Conservation (phyloP, 1,284 basidiomycete species). For the Leccinum ponderosum region DNA sequence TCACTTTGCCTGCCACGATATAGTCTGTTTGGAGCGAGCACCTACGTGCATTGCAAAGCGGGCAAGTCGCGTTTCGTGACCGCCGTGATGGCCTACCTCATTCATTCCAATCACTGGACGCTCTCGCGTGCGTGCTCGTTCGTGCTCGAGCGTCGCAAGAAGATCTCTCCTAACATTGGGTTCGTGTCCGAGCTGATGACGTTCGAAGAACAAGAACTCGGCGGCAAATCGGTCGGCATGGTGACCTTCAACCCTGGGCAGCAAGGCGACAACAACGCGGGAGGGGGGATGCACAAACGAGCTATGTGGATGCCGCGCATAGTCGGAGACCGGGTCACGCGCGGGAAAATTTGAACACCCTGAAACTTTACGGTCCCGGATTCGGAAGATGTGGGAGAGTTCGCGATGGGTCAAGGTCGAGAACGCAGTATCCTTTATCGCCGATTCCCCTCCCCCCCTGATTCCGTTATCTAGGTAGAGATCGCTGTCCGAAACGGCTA, state of each 20-base stretch:
- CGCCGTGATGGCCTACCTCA: constrained; percentile 95
- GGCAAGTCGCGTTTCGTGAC: constrained; percentile 97
- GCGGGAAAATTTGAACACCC: constrained; percentile 70
- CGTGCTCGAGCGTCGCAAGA: constrained; percentile 86
- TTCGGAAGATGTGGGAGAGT: too few species aligned
- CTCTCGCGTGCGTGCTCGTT: constrained; percentile 88
- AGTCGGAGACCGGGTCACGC: constrained; percentile 56
- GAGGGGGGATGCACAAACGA: constrained; percentile 25
- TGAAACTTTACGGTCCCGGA: constrained; percentile 26
- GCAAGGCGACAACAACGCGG: constrained; percentile 17
- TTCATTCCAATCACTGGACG: constrained; percentile 96
- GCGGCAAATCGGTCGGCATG: constrained; percentile 78
- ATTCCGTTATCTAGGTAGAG: too few species aligned
- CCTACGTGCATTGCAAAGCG: constrained; percentile 96
- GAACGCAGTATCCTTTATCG: too few species aligned
- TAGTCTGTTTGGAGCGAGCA: constrained; percentile 79
- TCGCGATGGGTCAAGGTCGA: too few species aligned
- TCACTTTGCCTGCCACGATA: too few species aligned
- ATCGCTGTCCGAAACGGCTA: too few species aligned
- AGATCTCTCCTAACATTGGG: constrained; percentile 97
- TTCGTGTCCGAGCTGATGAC: constrained; percentile 97
- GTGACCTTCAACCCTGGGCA: constrained; percentile 41
- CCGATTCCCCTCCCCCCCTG: too few species aligned
- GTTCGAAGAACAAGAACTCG: constrained; percentile 89
- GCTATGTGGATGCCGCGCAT: constrained; percentile 44